Percentiles rank a stretch among this genome's conserved stretches.
These are phyloP conservation scores for Cotoneaster glaucophyllus DNA, from an alignment of 306 rosid species.

Conservation along the genomic window DNA sequence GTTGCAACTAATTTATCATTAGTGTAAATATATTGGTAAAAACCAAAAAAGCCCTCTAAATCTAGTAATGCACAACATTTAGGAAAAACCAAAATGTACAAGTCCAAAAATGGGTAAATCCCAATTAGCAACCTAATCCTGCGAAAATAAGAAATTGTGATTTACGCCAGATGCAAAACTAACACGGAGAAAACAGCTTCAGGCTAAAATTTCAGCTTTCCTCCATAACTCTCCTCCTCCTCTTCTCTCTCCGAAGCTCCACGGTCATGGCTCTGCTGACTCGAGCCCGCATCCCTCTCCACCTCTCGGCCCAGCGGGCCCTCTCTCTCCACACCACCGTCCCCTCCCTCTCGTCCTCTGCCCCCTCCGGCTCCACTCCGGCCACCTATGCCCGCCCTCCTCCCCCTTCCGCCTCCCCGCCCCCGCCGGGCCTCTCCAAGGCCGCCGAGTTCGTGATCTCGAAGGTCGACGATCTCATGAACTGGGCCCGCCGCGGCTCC, in stretches of 20 bases:
- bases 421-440: slow-evolving; percentile 70
- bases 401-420: slow-evolving; percentile 47
- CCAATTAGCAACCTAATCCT: not conserved
- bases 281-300: slow-evolving; percentile 48
- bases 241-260: not conserved
- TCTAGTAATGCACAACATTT: not conserved
- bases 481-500: slow-evolving; percentile 94
- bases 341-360: slow-evolving; percentile 37
- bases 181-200: not conserved
- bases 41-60: not conserved
- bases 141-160: not conserved
- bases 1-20: too few relatives aligned
- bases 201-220: not conserved
- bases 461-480: slow-evolving; percentile 86
- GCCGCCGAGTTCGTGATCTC: slow-evolving; percentile 86
- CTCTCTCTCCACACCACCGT: slow-evolving; percentile 56
- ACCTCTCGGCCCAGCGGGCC: slow-evolving; percentile 42
- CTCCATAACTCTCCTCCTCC: not conserved
- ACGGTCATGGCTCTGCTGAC: slow-evolving; percentile 38
- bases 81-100: not conserved
- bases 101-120: not conserved
- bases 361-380: slow-evolving; percentile 32
- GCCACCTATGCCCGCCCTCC: slow-evolving; percentile 48
- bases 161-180: not conserved
- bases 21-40: too few relatives aligned